Conservation (phyloP, 768 basidiomycete genomes). For the Auriscalpium vulgare region DNA sequence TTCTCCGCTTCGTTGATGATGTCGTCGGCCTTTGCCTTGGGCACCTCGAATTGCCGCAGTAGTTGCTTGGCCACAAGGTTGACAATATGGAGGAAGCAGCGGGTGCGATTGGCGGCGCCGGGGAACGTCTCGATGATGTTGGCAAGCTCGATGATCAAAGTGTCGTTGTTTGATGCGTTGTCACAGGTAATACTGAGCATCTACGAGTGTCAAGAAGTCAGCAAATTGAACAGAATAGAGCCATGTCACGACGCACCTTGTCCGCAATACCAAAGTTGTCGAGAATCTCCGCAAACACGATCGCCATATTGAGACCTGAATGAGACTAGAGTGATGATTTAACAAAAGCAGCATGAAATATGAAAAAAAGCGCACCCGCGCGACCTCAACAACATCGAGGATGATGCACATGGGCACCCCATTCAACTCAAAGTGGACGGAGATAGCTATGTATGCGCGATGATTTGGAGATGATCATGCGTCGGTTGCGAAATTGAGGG, state of each 20-base stretch:
- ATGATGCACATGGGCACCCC: too few species aligned
- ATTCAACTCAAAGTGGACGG: too few species aligned
- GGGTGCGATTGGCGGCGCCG: slow-evolving; percentile 17
- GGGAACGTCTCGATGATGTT: slow-evolving; percentile 16
- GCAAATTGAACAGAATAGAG: too few species aligned
- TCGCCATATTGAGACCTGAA: slow-evolving; percentile 22
- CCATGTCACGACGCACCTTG: slow-evolving; percentile 18
- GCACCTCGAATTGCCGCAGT: slow-evolving; percentile 26
- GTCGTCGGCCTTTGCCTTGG: slow-evolving; percentile 3
- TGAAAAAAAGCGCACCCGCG: too few species aligned
- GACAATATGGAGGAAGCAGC: slow-evolving; percentile 33
- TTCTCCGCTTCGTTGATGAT: neutral
- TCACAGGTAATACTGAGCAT: slow-evolving; percentile 28
- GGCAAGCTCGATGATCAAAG: slow-evolving; percentile 24
- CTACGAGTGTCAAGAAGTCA: too few species aligned
- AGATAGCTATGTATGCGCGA: too few species aligned
- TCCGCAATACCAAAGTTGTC: slow-evolving; percentile 19
- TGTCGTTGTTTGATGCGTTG: slow-evolving; percentile 29
- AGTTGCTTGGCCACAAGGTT: slow-evolving; percentile 29
- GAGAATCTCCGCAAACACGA: slow-evolving; percentile 18
- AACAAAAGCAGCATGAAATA: too few species aligned
- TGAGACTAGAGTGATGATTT: too few species aligned
- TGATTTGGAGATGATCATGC: too few species aligned
- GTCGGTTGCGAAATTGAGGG: too few species aligned
- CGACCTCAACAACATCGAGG: too few species aligned